Evolutionary conservation across 352 stramenopile species (phyloP), one percentile per base, ranked within the genome.

Genomic region (Phytopythium aichiense): DNA sequence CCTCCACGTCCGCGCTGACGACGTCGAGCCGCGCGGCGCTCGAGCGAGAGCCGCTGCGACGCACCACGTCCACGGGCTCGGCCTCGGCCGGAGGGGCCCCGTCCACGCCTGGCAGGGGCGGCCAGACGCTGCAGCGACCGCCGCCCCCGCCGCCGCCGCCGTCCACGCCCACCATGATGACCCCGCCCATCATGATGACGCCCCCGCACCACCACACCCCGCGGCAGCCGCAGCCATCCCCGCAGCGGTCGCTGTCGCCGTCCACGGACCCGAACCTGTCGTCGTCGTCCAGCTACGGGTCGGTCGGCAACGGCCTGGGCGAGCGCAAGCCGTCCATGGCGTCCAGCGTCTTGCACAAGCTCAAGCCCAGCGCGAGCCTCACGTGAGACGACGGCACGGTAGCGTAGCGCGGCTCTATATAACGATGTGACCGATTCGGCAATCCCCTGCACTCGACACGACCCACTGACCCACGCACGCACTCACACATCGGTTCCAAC

Each of bases 361-460:
- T 89, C 65, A 89, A 89, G 66, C 86, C 64, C 58, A 69, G 48
- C 48, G 13, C 48, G 7, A 54, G 48, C 48, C 8, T 54, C 23
- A 22, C 43, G 6, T 51, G 43, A 51, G 43, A 42, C 37, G 9
- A 16, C 37, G 15, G 37, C 37, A 7, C 15, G 37, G 37, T 11
- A 42, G 28, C 28, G 2, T 30, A 30, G 28, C 28, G 28, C 28
- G 28, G 28, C 28, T 30, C 28, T 30, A 30, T 30, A 30, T 30
- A 30, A 30, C 28, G 28, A 30, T 30, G 28, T 30, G 28, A 4
- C 28, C 28, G 28, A 30, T 4, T 30, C 28, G 28, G 28, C 28
- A 30, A 4, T 30, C 28, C 28, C 28, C 28, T 30, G 28, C 28
- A 30, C 28, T 30, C 28, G 28, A 2, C 28, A 30, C 28, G 28